A percentile compares a stretch with the other conserved stretches of the same genome.
Evolutionary conservation across 2,329 filamentous ascomycete genomes (phyloP).

Genomic region (Talaromyces funiculosus): DNA sequence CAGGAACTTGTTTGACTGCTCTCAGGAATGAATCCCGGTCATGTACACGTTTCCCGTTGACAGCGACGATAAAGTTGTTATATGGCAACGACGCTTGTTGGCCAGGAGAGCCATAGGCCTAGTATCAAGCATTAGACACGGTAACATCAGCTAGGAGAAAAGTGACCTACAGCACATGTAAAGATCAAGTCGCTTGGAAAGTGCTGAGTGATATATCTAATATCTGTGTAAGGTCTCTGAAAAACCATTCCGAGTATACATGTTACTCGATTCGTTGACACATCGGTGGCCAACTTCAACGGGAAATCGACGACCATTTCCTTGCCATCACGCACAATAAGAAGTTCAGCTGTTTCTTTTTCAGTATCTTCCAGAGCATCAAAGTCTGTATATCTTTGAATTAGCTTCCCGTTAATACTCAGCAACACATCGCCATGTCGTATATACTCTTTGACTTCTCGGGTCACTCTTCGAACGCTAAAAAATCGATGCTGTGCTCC

Average conservation of each 20-base stretch:
- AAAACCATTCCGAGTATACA: constrained; percentile 5
- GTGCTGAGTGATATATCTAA: constrained; percentile 3
- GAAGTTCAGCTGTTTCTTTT: background rate
- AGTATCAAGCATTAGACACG: background rate
- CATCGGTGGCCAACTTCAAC: background rate
- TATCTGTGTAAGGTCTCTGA: constrained; percentile 5
- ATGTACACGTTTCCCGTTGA: constrained; percentile 4
- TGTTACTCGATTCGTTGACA: constrained; percentile 3
- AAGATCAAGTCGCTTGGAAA: constrained; percentile 4
- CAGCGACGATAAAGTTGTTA: constrained; percentile 2
- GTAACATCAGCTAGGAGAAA: background rate
- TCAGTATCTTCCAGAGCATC: constrained; percentile 1
- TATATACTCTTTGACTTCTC: constrained; percentile 1
- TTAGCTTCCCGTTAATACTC: constrained; percentile 3
- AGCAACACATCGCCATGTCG: constrained; percentile 7
- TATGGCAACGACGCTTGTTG: constrained; percentile 2
- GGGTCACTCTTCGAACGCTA: background rate
- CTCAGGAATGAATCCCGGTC: constrained; percentile 1
- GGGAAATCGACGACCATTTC: constrained; percentile 5
- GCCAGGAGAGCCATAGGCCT: constrained; percentile 5
- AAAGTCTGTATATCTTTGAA: constrained; percentile 2
- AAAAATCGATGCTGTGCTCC: constrained; percentile 12
- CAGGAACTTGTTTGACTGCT: background rate
- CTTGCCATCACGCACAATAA: constrained; percentile 7
- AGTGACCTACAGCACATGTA: background rate